phyloP scores from a whole-genome alignment of 2,329 filamentous ascomycete species.

The Acephala macrosclerotiorum region DNA sequence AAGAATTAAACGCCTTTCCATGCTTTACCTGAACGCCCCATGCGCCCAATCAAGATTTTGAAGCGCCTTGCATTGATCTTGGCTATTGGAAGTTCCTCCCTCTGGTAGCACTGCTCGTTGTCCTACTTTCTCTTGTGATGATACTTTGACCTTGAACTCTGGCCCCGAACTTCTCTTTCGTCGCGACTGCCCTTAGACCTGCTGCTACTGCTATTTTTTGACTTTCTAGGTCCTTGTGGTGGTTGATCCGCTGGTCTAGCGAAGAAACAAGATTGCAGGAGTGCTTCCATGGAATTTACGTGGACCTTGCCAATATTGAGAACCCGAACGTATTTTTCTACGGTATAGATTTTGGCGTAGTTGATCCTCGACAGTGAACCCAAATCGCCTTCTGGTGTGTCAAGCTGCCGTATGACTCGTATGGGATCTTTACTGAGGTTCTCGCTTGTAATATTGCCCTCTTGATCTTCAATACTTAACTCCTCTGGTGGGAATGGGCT shows the following conservation, averaged over 20 bases:
- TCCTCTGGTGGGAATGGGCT: not conserved
- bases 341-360: slow-evolving; percentile 4
- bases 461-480: not conserved
- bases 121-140: not conserved
- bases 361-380: not conserved
- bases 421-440: not conserved
- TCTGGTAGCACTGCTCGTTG: no score
- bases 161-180: not conserved
- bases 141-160: not conserved
- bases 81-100: no score
- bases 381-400: not conserved
- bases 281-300: not conserved
- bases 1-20: no score
- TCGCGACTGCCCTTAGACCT: no score
- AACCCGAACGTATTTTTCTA: not conserved
- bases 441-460: not conserved
- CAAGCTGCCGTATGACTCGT: not conserved
- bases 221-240: not conserved
- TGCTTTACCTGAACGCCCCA: no score
- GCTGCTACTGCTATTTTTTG: not conserved
- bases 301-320: not conserved
- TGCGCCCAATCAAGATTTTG: no score
- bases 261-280: not conserved
- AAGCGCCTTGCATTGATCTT: no score
- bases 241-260: not conserved